Conservation (phyloP, 768 basidiomycete species). For the Asterophora parasitica region DNA sequence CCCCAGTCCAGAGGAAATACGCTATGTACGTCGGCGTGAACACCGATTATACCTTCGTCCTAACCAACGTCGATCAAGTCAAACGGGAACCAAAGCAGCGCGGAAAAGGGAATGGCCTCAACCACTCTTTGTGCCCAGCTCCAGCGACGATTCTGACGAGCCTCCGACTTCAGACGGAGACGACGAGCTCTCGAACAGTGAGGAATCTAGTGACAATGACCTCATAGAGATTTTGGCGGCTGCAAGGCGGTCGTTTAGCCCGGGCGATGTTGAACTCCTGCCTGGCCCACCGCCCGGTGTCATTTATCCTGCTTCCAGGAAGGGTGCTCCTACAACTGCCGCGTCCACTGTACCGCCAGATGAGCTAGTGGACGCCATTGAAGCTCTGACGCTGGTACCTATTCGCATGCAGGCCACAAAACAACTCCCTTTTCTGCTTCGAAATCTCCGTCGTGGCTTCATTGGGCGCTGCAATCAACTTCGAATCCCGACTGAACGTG, state of each 20-base stretch:
- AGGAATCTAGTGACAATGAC: not conserved
- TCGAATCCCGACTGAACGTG: conserved; percentile 28
- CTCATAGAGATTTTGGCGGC: conserved; percentile 8
- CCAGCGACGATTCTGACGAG: conserved; percentile 7
- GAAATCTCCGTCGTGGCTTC: conserved; percentile 50
- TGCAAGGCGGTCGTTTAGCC: conserved; percentile 11
- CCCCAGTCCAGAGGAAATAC: not conserved
- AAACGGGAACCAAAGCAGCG: conserved; percentile 16
- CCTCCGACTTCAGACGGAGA: conserved; percentile 2
- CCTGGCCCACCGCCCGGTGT: conserved; percentile 10
- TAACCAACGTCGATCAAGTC: not conserved
- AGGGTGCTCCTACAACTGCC: not conserved
- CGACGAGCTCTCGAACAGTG: not conserved
- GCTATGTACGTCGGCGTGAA: not conserved
- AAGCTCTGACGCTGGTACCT: conserved; percentile 25
- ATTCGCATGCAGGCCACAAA: conserved; percentile 33
- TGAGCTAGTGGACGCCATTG: conserved; percentile 30
- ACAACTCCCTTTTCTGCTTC: conserved; percentile 52
- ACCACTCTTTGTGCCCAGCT: conserved; percentile 2
- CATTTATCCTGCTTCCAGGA: not conserved
- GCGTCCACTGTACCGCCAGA: conserved; percentile 22
- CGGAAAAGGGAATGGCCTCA: conserved; percentile 20
- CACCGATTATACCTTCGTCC: no score
- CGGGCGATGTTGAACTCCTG: conserved; percentile 17
- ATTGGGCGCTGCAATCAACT: conserved; percentile 31